Conservation (phyloP, 148 eudicot genomes). For the Fagopyrum esculentum region DNA sequence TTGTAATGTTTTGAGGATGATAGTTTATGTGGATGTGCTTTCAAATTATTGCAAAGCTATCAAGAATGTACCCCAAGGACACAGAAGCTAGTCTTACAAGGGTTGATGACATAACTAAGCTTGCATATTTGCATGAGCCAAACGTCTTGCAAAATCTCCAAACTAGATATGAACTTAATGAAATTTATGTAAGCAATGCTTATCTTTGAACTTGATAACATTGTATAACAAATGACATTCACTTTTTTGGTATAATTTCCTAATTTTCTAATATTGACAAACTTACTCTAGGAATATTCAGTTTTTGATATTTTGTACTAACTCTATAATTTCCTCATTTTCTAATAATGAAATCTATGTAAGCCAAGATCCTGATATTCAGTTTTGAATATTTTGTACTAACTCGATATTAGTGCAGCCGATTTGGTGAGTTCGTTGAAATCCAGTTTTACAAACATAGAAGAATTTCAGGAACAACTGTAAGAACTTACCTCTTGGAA, state of each 20-base stretch:
- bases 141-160: conserved; percentile 80
- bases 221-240: neutral
- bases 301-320: too few relatives aligned
- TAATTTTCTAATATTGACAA: conserved; percentile 28
- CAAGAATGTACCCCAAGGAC: conserved; percentile 76
- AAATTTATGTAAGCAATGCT: conserved; percentile 56
- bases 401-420: conserved; percentile 46
- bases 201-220: neutral
- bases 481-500: conserved; percentile 94
- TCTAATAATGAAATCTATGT: conserved; percentile 4
- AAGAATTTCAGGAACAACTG: conserved; percentile 97
- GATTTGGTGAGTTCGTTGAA: conserved; percentile 98
- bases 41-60: conserved; percentile 68
- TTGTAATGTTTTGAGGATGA: too few relatives aligned
- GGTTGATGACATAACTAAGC: conserved; percentile 98
- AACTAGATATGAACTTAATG: conserved; percentile 91
- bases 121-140: conserved; percentile 94
- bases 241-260: neutral
- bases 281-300: conserved; percentile 92
- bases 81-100: conserved; percentile 94
- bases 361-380: neutral
- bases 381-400: neutral
- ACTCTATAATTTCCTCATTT: too few relatives aligned
- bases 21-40: too few relatives aligned
- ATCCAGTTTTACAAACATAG: conserved; percentile 97